A percentile compares a stretch with the other conserved stretches of the same genome.
Evolutionary conservation across 1,284 basidiomycete genomes (phyloP).

Genomic region (Quambalaria eucalypti): DNA sequence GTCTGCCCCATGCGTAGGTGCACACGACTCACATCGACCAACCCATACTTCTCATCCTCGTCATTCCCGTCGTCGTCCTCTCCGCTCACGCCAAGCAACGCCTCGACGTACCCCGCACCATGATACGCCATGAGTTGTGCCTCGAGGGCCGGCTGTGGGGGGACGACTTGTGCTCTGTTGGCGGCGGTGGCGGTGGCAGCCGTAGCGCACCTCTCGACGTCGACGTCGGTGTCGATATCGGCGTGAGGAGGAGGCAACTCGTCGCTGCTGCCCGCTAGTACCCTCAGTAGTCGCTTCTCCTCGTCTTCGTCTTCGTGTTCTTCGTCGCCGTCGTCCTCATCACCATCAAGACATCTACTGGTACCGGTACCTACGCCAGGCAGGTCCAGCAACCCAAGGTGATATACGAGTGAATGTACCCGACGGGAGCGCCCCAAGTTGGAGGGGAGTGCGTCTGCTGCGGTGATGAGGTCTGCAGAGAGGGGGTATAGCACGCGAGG

Average conservation of each 20-base stretch:
- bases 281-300: background rate
- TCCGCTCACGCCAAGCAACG: background rate
- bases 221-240: background rate
- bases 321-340: background rate
- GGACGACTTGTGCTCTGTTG: background rate
- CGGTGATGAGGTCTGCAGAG: constrained; percentile 57
- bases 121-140: background rate
- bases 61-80: background rate
- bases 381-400: constrained; percentile 21
- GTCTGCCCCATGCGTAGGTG: too few relatives aligned
- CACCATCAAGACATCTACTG: background rate
- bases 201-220: background rate
- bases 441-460: constrained; percentile 64
- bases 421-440: constrained; percentile 69
- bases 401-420: constrained; percentile 60
- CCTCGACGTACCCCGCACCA: background rate
- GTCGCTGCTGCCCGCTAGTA: background rate
- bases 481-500: constrained; percentile 53
- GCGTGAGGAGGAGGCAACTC: background rate
- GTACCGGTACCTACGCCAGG: background rate
- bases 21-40: too few relatives aligned
- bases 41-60: background rate
- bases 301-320: background rate
- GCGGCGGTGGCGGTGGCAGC: background rate
- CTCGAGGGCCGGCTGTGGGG: background rate